A percentile compares a stretch with the other conserved stretches of the same genome.
Conservation (phyloP, 345 rosid genomes). For the Orychophragmus violaceus region DNA sequence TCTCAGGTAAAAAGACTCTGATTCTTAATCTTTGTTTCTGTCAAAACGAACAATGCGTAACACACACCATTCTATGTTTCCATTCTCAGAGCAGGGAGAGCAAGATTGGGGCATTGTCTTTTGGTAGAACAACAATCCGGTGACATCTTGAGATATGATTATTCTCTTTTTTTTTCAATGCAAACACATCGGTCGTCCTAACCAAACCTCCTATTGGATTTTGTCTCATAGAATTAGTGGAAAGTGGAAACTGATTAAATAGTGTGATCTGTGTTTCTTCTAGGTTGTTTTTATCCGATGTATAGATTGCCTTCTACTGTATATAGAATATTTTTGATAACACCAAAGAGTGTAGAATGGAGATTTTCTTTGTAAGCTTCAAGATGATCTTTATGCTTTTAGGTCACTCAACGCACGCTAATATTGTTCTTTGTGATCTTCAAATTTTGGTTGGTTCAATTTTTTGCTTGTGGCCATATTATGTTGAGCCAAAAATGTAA, state of each 20-base stretch:
- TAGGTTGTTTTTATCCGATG: not conserved
- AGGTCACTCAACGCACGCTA: not conserved
- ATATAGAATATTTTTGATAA: not conserved
- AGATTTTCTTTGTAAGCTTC: not conserved
- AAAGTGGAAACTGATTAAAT: not conserved
- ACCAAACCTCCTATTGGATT: not conserved
- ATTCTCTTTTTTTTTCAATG: not conserved
- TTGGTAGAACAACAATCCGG: conserved; percentile 78
- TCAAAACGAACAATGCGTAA: not conserved
- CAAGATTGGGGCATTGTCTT: conserved; percentile 66
- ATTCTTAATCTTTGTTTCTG: not conserved
- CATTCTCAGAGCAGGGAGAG: conserved; percentile 61
- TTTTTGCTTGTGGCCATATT: no score
- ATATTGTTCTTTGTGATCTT: no score
- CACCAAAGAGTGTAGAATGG: not conserved
- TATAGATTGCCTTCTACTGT: not conserved
- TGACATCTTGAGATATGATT: conserved; percentile 29
- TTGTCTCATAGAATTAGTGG: not conserved
- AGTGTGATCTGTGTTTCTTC: not conserved
- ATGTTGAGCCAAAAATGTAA: no score
- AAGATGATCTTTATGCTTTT: not conserved
- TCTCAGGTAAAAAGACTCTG: conserved; percentile 55
- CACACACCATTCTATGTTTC: not conserved
- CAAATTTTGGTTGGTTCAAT: no score
- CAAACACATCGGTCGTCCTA: not conserved